Percentiles rank a stretch among this genome's conserved stretches.
phyloP scores from a whole-genome alignment of 495 filamentous ascomycete species.

The Penicillium turbatum region DNA sequence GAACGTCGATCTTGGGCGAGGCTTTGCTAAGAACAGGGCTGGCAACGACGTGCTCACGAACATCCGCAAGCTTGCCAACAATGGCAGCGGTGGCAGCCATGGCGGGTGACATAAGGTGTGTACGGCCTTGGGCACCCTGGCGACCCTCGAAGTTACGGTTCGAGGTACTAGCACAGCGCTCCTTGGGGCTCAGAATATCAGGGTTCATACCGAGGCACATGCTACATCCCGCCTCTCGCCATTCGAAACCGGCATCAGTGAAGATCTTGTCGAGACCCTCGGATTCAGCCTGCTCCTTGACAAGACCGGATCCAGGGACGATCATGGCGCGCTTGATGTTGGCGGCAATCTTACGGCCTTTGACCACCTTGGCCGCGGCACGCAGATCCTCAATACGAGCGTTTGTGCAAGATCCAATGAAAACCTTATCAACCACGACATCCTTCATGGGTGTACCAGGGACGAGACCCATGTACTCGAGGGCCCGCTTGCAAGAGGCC shows the following conservation, averaged over 20 bases:
- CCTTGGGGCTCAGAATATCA: slow-evolving; percentile 89
- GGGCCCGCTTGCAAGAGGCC: slow-evolving; percentile 68
- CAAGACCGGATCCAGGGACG: slow-evolving; percentile 89
- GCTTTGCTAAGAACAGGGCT: slow-evolving; percentile 56
- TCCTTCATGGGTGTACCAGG: slow-evolving; percentile 87
- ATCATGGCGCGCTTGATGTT: slow-evolving; percentile 95
- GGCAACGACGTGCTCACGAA: slow-evolving; percentile 67
- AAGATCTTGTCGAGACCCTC: slow-evolving; percentile 95
- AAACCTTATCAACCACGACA: slow-evolving; percentile 87
- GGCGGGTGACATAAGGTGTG: slow-evolving; percentile 93
- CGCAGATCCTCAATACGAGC: slow-evolving; percentile 94
- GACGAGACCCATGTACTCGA: slow-evolving; percentile 94
- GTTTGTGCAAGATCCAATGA: slow-evolving; percentile 98
- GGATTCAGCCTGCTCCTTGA: slow-evolving; percentile 87
- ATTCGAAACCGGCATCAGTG: slow-evolving; percentile 88
- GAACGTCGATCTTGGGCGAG: slow-evolving; percentile 50
- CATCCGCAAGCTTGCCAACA: slow-evolving; percentile 84
- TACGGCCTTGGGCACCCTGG: slow-evolving; percentile 89
- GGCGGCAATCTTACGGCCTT: slow-evolving; percentile 75
- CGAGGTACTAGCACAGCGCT: slow-evolving; percentile 90
- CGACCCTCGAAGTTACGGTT: slow-evolving; percentile 98
- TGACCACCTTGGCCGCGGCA: slow-evolving; percentile 77
- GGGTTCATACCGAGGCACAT: slow-evolving; percentile 99
- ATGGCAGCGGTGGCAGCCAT: slow-evolving; percentile 94
- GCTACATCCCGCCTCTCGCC: slow-evolving; percentile 95